phyloP scores from a whole-genome alignment of 2,329 filamentous ascomycete species.

The Penicillium janthinellum region DNA sequence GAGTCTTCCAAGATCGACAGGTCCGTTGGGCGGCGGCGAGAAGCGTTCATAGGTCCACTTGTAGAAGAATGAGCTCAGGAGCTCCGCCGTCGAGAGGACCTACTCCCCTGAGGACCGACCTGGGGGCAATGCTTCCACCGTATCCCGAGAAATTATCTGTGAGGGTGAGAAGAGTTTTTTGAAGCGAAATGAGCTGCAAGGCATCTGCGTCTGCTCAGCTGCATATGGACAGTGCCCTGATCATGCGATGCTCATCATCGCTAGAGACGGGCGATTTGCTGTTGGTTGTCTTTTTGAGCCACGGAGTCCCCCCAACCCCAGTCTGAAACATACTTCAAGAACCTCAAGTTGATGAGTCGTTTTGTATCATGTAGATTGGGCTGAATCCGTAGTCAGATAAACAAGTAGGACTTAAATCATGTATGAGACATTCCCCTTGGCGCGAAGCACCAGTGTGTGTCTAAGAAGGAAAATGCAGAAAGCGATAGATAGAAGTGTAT shows the following conservation, averaged over 20 bases:
- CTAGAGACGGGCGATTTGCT: no score
- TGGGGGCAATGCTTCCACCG: not conserved
- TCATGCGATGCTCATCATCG: not conserved
- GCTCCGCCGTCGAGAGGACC: not conserved
- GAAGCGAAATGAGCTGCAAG: not conserved
- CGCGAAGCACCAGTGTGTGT: no score
- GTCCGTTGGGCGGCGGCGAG: not conserved
- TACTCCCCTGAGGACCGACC: not conserved
- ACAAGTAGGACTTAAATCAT: no score
- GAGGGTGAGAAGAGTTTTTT: not conserved
- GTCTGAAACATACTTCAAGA: not conserved
- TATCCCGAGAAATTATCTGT: not conserved
- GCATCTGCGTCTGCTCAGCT: no score
- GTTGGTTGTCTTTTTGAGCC: not conserved
- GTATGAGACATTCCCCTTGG: no score
- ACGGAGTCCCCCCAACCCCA: not conserved
- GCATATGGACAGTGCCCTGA: not conserved
- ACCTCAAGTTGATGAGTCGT: not conserved
- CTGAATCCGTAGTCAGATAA: no score
- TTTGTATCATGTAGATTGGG: no score
- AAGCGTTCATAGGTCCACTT: not conserved
- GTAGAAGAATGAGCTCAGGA: not conserved
- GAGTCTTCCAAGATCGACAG: not conserved
- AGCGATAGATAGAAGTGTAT: no score
- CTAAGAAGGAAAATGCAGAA: no score